A percentile compares a stretch with the other conserved stretches of the same genome.
Conservation (phyloP, 75 land plant species). For the Pinus albicaulis region DNA sequence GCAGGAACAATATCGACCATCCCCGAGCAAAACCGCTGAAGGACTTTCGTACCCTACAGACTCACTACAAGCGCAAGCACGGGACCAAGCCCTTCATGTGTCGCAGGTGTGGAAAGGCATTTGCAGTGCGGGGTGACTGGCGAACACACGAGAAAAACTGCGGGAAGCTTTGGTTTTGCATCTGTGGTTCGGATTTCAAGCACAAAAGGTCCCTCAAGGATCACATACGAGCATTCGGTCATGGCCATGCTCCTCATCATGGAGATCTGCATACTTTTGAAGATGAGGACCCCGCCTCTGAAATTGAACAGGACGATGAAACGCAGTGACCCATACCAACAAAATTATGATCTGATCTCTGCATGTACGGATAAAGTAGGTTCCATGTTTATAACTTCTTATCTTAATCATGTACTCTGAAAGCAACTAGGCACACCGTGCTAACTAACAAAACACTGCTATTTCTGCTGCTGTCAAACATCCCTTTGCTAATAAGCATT, state of each 20-base stretch:
- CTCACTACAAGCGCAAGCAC: constrained; percentile 69
- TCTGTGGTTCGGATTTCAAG: constrained; percentile 65
- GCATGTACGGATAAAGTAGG: too few species aligned
- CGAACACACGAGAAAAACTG: constrained; percentile 74
- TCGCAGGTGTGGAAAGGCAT: constrained; percentile 54
- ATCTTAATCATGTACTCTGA: too few species aligned
- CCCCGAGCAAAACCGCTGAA: constrained; percentile 58
- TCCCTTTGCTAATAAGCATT: too few species aligned
- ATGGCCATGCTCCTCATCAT: constrained; percentile 36
- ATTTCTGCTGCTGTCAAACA: too few species aligned
- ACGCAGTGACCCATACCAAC: too few species aligned
- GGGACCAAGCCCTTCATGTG: constrained; percentile 54
- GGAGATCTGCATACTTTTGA: not conserved
- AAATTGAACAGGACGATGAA: not conserved
- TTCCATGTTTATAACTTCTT: too few species aligned
- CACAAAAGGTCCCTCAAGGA: constrained; percentile 69
- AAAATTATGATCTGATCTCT: too few species aligned
- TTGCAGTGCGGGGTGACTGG: constrained; percentile 72
- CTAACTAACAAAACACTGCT: too few species aligned
- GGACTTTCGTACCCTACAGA: constrained; percentile 63
- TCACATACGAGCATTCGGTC: constrained; percentile 58
- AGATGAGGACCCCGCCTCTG: not conserved
- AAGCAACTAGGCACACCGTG: too few species aligned
- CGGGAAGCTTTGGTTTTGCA: constrained; percentile 69
- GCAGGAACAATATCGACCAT: constrained; percentile 64